Conservation (phyloP, 345 rosid species). For the Corchorus capsularis region DNA sequence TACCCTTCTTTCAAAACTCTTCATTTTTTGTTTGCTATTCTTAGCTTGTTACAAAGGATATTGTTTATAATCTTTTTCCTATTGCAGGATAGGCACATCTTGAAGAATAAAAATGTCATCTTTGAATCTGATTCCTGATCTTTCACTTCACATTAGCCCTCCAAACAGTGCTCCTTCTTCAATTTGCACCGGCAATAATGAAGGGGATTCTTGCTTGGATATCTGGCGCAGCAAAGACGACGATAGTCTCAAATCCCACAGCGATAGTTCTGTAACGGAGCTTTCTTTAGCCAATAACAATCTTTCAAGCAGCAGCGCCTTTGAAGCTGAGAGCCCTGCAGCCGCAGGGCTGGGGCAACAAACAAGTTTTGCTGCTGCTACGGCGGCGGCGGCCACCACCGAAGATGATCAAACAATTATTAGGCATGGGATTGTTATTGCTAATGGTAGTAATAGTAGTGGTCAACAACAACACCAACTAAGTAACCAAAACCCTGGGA, state of each 20-base stretch:
- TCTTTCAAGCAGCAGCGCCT: background rate
- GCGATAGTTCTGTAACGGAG: slow-evolving; percentile 30
- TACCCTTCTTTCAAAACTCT: background rate
- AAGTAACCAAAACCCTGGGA: slow-evolving; percentile 31
- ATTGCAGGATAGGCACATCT: background rate
- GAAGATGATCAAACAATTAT: background rate
- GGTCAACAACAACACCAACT: background rate
- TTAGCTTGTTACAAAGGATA: background rate
- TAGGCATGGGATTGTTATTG: background rate
- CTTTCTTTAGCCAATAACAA: too few species aligned
- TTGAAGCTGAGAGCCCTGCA: slow-evolving; percentile 13
- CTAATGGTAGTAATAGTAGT: background rate
- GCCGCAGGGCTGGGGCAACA: too few species aligned
- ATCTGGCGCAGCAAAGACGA: slow-evolving; percentile 29
- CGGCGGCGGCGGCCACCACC: background rate
- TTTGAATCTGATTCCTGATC: slow-evolving; percentile 51
- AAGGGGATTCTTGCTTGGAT: slow-evolving; percentile 31
- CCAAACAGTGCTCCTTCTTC: slow-evolving; percentile 44
- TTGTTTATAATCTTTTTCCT: background rate
- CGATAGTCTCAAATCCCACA: slow-evolving; percentile 26
- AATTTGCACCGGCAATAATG: slow-evolving; percentile 24
- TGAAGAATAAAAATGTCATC: slow-evolving; percentile 24
- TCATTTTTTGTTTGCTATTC: background rate
- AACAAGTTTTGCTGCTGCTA: too few species aligned
- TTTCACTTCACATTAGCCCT: slow-evolving; percentile 61